Conservation (phyloP, 2,329 filamentous ascomycete genomes). For the Diaporthe australafricana region DNA sequence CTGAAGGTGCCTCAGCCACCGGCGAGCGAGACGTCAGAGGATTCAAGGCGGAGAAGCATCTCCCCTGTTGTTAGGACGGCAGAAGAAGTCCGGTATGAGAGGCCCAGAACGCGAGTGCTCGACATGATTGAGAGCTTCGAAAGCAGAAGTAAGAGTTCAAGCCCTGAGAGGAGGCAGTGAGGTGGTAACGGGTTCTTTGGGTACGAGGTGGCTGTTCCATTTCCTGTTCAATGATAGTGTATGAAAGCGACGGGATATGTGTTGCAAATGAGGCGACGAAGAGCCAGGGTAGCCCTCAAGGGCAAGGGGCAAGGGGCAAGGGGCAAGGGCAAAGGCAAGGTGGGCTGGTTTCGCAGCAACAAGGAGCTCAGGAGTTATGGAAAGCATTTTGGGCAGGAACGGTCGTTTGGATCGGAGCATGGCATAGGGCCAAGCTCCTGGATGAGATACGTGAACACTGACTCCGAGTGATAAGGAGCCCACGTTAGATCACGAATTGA, state of each 20-base stretch:
- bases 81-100: slow-evolving; percentile 47
- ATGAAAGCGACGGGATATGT: slow-evolving; percentile 4
- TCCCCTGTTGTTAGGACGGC: slow-evolving; percentile 37
- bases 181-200: background rate
- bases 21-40: slow-evolving; percentile 2
- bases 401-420: background rate
- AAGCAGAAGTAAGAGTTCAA: slow-evolving; percentile 56
- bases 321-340: background rate
- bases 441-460: background rate
- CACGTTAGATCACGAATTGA: background rate
- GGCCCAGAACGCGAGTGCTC: slow-evolving; percentile 59
- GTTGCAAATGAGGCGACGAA: background rate
- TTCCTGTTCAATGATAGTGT: background rate
- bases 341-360: background rate
- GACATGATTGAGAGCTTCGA: slow-evolving; percentile 69
- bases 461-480: background rate
- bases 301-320: background rate
- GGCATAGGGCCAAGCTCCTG: background rate
- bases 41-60: slow-evolving; percentile 30
- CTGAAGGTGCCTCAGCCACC: slow-evolving; percentile 30
- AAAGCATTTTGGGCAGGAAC: background rate
- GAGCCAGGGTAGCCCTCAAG: slow-evolving; percentile 7
- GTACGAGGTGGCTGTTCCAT: background rate
- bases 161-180: slow-evolving; percentile 44
- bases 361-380: slow-evolving; percentile 21